These are phyloP conservation scores for Corniculantispora saksenae DNA, from an alignment of 2,329 filamentous ascomycete genomes.

Conservation along the genomic window DNA sequence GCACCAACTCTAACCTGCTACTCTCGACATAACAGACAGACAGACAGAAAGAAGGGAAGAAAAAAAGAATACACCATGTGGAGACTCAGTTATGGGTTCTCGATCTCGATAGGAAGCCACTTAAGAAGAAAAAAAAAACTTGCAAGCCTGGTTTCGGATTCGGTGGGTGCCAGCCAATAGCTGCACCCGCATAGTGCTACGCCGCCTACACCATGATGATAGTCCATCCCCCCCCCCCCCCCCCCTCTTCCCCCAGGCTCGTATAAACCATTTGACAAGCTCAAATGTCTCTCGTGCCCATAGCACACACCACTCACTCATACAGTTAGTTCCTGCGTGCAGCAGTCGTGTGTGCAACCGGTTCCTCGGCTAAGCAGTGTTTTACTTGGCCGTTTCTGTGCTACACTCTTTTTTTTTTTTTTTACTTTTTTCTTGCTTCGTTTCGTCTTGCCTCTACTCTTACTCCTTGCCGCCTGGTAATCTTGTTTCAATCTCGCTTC, in stretches of 20 bases:
- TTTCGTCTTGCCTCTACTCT: no score
- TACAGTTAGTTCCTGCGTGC: not conserved
- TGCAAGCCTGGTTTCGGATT: slow-evolving; percentile 12
- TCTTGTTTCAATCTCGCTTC: not conserved
- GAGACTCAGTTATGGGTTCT: slow-evolving; percentile 13
- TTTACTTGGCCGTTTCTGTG: not conserved
- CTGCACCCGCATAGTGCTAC: not conserved
- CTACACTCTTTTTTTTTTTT: not conserved
- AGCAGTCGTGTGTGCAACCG: no score
- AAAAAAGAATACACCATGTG: slow-evolving; percentile 3
- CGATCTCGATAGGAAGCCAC: slow-evolving; percentile 19
- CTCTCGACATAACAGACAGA: no score
- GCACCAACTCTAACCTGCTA: no score
- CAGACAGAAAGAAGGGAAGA: not conserved
- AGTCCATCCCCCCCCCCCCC: not conserved
- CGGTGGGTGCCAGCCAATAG: slow-evolving; percentile 9
- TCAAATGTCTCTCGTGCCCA: not conserved
- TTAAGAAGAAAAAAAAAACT: slow-evolving; percentile 11
- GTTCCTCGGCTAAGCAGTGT: slow-evolving; percentile 13
- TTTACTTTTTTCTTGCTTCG: not conserved
- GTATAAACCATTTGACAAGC: not conserved
- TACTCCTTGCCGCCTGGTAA: not conserved
- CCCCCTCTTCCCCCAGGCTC: not conserved
- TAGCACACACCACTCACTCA: no score
- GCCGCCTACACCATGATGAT: no score